A percentile compares a stretch with the other conserved stretches of the same genome.
Conservation (phyloP, 768 basidiomycete species). For the Psilocybe tampanensis region DNA sequence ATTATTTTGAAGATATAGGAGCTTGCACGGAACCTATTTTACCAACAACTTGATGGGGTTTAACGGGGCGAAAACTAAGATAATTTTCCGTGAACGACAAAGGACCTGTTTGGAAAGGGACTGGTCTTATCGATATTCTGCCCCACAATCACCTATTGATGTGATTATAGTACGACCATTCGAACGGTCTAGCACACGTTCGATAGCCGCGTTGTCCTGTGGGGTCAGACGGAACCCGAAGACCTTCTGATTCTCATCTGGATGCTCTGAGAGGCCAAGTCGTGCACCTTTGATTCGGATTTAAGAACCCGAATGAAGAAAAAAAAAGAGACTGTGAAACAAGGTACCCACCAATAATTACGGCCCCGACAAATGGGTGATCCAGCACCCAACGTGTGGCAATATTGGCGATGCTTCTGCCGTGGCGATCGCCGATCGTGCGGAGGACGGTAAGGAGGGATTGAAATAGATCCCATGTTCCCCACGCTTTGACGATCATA, state of each 20-base stretch:
- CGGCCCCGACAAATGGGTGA: constrained; percentile 75
- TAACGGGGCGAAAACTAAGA: neutral
- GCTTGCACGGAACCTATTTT: neutral
- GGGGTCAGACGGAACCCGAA: constrained; percentile 59
- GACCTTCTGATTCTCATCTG: constrained; percentile 65
- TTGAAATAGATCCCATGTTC: constrained; percentile 77
- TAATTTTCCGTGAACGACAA: constrained; percentile 1
- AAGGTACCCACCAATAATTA: constrained; percentile 64
- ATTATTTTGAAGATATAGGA: neutral
- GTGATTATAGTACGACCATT: constrained; percentile 63
- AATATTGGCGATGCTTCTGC: constrained; percentile 73
- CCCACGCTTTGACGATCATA: constrained; percentile 81
- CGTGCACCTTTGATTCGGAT: constrained; percentile 57
- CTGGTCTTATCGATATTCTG: constrained; percentile 68
- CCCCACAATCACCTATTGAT: constrained; percentile 81
- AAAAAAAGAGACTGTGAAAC: neutral
- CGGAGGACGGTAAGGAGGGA: constrained; percentile 59
- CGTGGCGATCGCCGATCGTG: constrained; percentile 67
- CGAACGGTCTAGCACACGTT: constrained; percentile 61
- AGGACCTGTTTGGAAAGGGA: neutral
- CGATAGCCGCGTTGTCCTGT: constrained; percentile 64
- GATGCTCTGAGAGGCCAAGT: constrained; percentile 74
- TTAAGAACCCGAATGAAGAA: constrained; percentile 1
- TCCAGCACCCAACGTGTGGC: constrained; percentile 86
- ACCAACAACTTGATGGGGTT: neutral